Evolutionary conservation across 2,329 filamentous ascomycete species (phyloP), one percentile per base, ranked within the genome.

Genomic region (Colletotrichum chrysophilum): DNA sequence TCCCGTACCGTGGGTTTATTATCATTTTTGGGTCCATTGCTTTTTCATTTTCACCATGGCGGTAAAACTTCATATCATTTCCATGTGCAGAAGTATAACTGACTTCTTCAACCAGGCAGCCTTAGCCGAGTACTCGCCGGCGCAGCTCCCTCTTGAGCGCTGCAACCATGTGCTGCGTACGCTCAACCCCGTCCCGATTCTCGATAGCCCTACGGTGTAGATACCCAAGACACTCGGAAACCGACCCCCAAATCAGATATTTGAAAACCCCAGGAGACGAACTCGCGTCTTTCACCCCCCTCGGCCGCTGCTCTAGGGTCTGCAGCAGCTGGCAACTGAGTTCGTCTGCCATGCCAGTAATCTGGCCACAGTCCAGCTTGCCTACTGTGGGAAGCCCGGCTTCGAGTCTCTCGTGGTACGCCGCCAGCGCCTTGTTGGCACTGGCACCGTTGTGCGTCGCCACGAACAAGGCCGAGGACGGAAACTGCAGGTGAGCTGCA

Each of bases 281-380:
- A 8, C 68, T 65, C 10, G 12, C 55, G 64, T 30, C 70, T 38
- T 73, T 21, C 64, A 7, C 9, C 28, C 56, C 73, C 18, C 64
- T 30, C n/a, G 68, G 34, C 10, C 70, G 73, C 1, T 56, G n/a
- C 13, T 75, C 73, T 28, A 73, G 68, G 64, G 72, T 75, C 16
- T 75, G 70, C 32, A 89, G 82, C 24, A 93, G 84, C 82, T 92
- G 90, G 81, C 91, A 93, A 83, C 93, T 95, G 70, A 98, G 92
- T 82, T 98, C 96, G 80, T 98, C 96, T 3, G 96, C 96, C 96
- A 98, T 98, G 52, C 96, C 78, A 69, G 78, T 75, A 12, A 80
- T 78, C 58, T 83, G 81, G 3, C 81, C 79, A 62, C 86, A 88
- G 3, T 85, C 83, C 69, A 87, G 81, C 34, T 82, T 82, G 10